A percentile compares a stretch with the other conserved stretches of the same genome.
Conservation (phyloP, 208 protist species). For the Wallacemonas sp. region DNA sequence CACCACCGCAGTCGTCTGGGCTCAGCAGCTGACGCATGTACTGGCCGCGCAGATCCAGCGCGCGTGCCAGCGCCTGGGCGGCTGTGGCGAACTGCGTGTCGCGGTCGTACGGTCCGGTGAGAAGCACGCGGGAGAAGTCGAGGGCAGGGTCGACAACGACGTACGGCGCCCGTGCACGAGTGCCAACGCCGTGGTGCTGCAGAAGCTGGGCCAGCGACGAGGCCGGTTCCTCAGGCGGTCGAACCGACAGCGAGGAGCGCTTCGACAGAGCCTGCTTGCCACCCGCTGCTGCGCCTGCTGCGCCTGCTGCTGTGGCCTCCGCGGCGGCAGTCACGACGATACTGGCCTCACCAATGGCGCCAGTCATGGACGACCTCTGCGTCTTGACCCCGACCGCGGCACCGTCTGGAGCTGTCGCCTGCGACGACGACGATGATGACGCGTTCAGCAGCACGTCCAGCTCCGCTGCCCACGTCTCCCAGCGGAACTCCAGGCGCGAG, state of each 20-base stretch:
- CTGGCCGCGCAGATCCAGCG: slow-evolving; percentile 68
- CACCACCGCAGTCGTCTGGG: slow-evolving; percentile 23
- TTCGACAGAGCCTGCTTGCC: neutral
- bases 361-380: too few species aligned
- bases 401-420: too few species aligned
- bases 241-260: slow-evolving; percentile 4
- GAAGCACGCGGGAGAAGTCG: slow-evolving; percentile 60
- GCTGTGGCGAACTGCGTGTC: slow-evolving; percentile 61
- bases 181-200: neutral
- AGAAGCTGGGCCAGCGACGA: neutral
- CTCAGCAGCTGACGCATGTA: slow-evolving; percentile 38
- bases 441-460: slow-evolving; percentile 27
- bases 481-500: slow-evolving; percentile 65
- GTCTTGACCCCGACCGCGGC: too few species aligned
- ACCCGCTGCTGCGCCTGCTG: neutral
- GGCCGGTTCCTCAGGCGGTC: neutral
- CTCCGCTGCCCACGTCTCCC: slow-evolving; percentile 74
- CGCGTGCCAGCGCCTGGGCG: slow-evolving; percentile 70
- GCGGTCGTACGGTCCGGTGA: slow-evolving; percentile 68
- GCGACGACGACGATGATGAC: too few species aligned
- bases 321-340: too few species aligned
- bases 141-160: slow-evolving; percentile 65
- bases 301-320: slow-evolving; percentile 7
- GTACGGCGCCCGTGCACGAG: slow-evolving; percentile 36
- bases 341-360: too few species aligned